phyloP scores from a whole-genome alignment of 1,284 basidiomycete species.

The Ganoderma boninense region DNA sequence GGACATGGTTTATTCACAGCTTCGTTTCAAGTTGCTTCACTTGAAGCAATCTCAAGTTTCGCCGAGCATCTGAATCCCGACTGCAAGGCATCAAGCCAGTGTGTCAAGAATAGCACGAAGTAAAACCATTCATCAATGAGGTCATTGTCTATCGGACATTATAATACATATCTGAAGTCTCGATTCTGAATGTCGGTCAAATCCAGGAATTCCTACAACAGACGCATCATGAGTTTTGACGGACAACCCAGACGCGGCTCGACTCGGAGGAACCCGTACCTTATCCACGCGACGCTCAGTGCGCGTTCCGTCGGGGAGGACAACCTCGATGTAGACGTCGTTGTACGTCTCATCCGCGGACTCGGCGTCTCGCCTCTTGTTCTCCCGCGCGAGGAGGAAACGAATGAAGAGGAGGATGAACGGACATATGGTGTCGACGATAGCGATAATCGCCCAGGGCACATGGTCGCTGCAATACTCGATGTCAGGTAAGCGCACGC shows the following conservation, averaged over 20 bases:
- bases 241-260: background rate
- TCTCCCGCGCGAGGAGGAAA: conserved; percentile 65
- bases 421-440: conserved; percentile 61
- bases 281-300: conserved; percentile 68
- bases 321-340: conserved; percentile 68
- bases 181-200: conserved; percentile 44
- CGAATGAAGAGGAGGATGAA: conserved; percentile 60
- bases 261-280: conserved; percentile 47
- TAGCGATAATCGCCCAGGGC: conserved; percentile 71
- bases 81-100: no score
- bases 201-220: conserved; percentile 41
- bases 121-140: background rate
- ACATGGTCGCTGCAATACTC: conserved; percentile 56
- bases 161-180: conserved; percentile 44
- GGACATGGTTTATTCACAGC: no score
- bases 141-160: background rate
- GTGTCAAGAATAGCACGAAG: no score
- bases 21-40: no score
- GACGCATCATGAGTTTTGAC: background rate
- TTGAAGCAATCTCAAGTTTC: no score
- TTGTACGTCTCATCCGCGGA: conserved; percentile 65
- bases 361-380: conserved; percentile 67
- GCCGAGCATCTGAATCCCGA: no score
- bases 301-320: conserved; percentile 55
- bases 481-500: background rate